Base-by-base conservation (phyloP, 176 grass and related monocot species). In the Hordeum marinum region DNA sequence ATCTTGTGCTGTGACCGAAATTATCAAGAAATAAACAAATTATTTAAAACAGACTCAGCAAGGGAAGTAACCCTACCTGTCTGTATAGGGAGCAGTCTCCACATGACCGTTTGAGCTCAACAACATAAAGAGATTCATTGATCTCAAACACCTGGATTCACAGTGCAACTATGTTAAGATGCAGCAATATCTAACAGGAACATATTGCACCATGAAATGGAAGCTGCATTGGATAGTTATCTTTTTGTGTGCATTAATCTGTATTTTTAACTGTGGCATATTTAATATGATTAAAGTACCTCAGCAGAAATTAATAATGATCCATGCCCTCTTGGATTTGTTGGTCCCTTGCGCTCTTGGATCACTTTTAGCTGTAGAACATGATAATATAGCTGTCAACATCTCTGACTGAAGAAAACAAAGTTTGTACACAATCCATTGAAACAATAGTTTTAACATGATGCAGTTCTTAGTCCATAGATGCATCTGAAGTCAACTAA, bases 111-210 rank as follows among this genome's bases (percentile, higher is more conserved):
- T 87, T 94, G 50, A 98, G 74, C 68, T 98, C 93, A 3, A 98
- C 96, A 83, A 94, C 91, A 79, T 90, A 94, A 64, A 95, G 83
- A 78, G 89, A 89, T 81, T 89, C 57, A 75, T 83, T 95, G 50
- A 98, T 93, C 72, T 95, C 87, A 87, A 95, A 92, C 26, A 92
- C 91, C 96, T 98, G 84, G 64, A 75, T 87, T 72, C 75, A 63
- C 25, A 87, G 9, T 26, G 84, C 11, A 87, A 11, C 41, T 70
- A 81, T 76, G 55, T 84, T 60, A 86, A 40, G 35, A 80, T 26
- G 3, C 20, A 83, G 35, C 41, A 69, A 25, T 21, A 12, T 89
- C 7, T 26, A 84, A 62, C 39, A 88, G 18, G 64, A 45, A 75
- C 20, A 41, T 20, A 68, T 59, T 68, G 54, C 72, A 80, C 20